phyloP scores from a whole-genome alignment of 1,284 basidiomycete species.

The Porogramme epimiltina region DNA sequence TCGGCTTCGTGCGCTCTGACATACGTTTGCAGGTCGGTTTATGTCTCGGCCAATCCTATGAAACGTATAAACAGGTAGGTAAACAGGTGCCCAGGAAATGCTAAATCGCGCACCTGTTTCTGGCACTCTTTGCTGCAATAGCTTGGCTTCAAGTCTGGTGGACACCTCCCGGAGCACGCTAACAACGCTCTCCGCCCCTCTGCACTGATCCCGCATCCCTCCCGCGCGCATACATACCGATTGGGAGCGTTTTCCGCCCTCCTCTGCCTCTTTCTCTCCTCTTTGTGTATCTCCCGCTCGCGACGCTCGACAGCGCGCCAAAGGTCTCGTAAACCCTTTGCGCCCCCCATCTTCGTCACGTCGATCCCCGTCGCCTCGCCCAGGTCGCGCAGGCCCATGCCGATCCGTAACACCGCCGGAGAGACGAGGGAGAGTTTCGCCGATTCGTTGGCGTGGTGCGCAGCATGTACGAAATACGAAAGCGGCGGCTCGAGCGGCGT shows the following conservation, averaged over 20 bases:
- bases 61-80: too few species aligned
- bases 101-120: not conserved
- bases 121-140: constrained; percentile 12
- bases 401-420: too few species aligned
- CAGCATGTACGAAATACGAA: not conserved
- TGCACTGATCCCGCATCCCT: constrained; percentile 3
- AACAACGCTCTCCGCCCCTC: not conserved
- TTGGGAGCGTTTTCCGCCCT: not conserved
- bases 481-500: not conserved
- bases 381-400: too few species aligned
- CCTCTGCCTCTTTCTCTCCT: not conserved
- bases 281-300: not conserved
- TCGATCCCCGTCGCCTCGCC: too few species aligned
- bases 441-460: too few species aligned
- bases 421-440: too few species aligned
- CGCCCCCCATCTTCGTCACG: too few species aligned
- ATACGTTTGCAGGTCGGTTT: constrained; percentile 7
- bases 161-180: constrained; percentile 7
- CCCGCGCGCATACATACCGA: constrained; percentile 2
- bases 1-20: too few species aligned
- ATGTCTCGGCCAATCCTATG: too few species aligned
- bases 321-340: not conserved
- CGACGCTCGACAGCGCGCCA: not conserved
- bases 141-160: constrained; percentile 7
- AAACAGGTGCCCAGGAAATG: too few species aligned